Evolutionary conservation across 495 filamentous ascomycete species (phyloP), one percentile per base, ranked within the genome.

Genomic region (Xylaria telfairii): DNA sequence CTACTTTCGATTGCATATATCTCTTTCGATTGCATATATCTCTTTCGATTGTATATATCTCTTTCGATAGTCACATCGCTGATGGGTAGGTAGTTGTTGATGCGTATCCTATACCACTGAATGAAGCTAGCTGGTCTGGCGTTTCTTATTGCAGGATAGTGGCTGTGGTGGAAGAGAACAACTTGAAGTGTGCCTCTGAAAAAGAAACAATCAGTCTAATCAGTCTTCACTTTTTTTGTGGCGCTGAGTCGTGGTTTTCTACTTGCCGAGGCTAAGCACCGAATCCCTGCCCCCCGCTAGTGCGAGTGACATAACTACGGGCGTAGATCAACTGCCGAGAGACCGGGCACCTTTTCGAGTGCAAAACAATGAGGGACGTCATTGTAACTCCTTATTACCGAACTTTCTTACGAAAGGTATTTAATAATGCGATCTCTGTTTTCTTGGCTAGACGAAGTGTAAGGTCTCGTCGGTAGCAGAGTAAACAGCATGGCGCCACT

Each of bases 271-370:
- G 47, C 21, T 51, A 51, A 51, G 47, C 47, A 51, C 51, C 51
- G 2, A 4, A 54, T 30, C 24, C 51, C 9, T 54, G 51, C 51
- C 13, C 26, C 51, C 4, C 26, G 1, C 9, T 41, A 41, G 39
- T 9, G 10, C 4, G 6, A 30, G 17, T 54, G 51, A 54, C 51
- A 54, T 54, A 54, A 54, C 13, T 12, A 59, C 75, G 75, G 75
- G 47, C 69, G 63, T 77, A 74, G 65, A 75, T 77, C 60, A 77
- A 75, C 2, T 13, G 65, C 75, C 75, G 75, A 77, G n/a, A 9
- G 15, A 26, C 37, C 59, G n/a, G 21, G 59, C 28, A 41, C 4
- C 37, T n/a, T 41, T 62, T 34, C 53, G 4, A 8, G 13, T 34
- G 26, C 13, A 41, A 60, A 39, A 60, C 32, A 60, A 24, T 6